Evolutionary conservation across 1,139 yeast genomes (phyloP), one percentile per base, ranked within the genome.

Genomic region (Meyerozyma elateridarum): DNA sequence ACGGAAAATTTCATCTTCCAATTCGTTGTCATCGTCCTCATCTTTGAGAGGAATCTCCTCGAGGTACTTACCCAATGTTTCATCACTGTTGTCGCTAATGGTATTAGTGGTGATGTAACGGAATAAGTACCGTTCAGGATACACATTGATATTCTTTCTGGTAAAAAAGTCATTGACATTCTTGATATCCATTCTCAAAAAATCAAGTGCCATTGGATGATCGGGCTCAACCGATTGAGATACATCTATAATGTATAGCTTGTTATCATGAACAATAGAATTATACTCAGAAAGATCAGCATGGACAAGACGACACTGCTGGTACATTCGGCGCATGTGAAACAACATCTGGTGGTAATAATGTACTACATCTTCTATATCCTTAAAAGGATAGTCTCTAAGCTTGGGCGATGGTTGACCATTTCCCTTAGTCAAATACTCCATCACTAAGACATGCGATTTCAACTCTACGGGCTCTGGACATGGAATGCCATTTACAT

Each of bases 161-260:
- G 68, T 64, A 49, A 93, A 93, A 55, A 81, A 93, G 48, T 85
- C 93, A 51, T 88, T 91, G 13, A 91, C 88, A 50, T 93, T 93
- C 56, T 89, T 91, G 49, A 93, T 89, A 58, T 93, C 99, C 98
- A 91, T 91, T 52, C 99, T 69, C 38, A 93, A 61, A 52, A 93
- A 93, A 53, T 91, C 97, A 39, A 91, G 67, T 28, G 96, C 85
- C 85, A 87, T 88, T 5, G 97, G 98, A 56, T 93, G 99, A 47
- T 89, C 96, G 15, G 95, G 97, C 54, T 93, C 97, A 17, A 93
- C 98, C 22, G 94, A 81, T 54, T 93, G 99, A 1, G 97, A 89
- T 14, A 93, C 99, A 62, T 93, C 99, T 46, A 93, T 85, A 37
- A 93, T 85, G 58, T 84, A 88, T 21, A 93, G 63, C 49, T 78